Evolutionary conservation across 2,329 filamentous ascomycete genomes (phyloP), one percentile per base, ranked within the genome.

Genomic region (Juglanconis oblonga): DNA sequence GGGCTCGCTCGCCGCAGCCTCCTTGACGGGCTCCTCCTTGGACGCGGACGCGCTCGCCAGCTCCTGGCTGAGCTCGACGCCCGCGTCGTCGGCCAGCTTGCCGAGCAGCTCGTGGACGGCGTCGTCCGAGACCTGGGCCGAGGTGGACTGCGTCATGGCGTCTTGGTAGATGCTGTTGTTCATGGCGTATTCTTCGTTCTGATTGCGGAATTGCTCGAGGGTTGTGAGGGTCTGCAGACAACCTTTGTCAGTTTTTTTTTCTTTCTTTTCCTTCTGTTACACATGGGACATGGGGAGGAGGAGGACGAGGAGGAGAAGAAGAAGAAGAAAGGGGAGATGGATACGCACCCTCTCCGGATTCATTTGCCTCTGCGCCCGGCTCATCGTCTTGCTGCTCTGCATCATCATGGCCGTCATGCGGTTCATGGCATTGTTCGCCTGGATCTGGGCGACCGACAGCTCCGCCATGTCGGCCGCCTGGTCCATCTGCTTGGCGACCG

Each of bases 31-130:
- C 51, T 88, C 86, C 32, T 81, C 80, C 68, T 80, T 82, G 64
- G 80, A 80, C 29, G 83, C 79, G 45, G 79, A 81, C 2, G 82
- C 81, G 59, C 79, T 73, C 68, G 77, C 82, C 64, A 96, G 86
- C 75, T 95, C 90, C 71, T 89, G 84, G 66, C 86, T 86, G 63
- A 96, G 79, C 74, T 95, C 90, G 55, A 97, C 85, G 57, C 92
- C 92, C 9, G 90, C 91, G 73, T 96, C 92, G 73, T 96, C 92
- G 64, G 92, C 92, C 48, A 95, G 85, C 76, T 96, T 90, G 65
- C 86, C 88, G 76, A 96, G 89, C 64, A 96, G 77, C 66, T 91
- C 87, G 73, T 96, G 92, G 2, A 96, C 91, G 66, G 93, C 91
- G 67, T 96, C 92, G 72, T 96, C 75, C 78, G 90, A 77, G 77